Conservation (phyloP, 1,139 yeast genomes). For the Groenewaldozyma sp. region DNA sequence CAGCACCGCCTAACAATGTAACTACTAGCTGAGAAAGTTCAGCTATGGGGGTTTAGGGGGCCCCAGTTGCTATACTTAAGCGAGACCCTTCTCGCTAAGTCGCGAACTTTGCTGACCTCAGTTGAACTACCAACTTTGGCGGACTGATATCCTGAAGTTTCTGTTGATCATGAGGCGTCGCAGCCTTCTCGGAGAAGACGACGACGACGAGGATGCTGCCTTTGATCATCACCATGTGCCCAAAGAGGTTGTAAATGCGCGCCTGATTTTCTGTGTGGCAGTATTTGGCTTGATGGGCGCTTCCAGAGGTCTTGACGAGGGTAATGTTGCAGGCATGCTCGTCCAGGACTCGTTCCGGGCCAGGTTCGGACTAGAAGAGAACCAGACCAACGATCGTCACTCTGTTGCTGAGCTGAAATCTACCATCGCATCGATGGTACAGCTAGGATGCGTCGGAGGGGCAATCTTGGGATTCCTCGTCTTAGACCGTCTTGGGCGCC, state of each 20-base stretch:
- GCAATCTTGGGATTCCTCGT: constrained; percentile 41
- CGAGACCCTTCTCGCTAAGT: too few relatives aligned
- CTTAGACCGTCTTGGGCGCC: constrained; percentile 48
- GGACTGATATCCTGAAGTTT: too few relatives aligned
- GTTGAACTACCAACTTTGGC: too few relatives aligned
- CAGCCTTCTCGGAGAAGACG: too few relatives aligned
- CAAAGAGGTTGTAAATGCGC: constrained; percentile 1
- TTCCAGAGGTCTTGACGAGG: constrained; percentile 57
- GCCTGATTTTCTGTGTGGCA: constrained; percentile 26
- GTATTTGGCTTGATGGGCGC: constrained; percentile 52
- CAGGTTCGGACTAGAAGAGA: constrained; percentile 41
- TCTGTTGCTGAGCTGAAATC: constrained; percentile 40
- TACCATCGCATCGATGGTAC: constrained; percentile 55
- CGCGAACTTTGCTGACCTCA: too few relatives aligned
- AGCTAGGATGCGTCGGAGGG: constrained; percentile 52
- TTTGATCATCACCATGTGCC: background rate
- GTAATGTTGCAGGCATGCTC: constrained; percentile 40
- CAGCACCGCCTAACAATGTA: too few relatives aligned
- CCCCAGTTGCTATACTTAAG: too few relatives aligned
- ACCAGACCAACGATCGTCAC: constrained; percentile 22
- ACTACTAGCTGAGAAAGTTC: too few relatives aligned
- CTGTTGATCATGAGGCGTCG: too few relatives aligned
- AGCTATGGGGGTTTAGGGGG: too few relatives aligned
- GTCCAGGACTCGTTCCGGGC: constrained; percentile 38
- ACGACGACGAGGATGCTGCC: too few relatives aligned